Evolutionary conservation across 1,284 basidiomycete genomes (phyloP), one percentile per base, ranked within the genome.

Genomic region (Cystobasidium sp.): DNA sequence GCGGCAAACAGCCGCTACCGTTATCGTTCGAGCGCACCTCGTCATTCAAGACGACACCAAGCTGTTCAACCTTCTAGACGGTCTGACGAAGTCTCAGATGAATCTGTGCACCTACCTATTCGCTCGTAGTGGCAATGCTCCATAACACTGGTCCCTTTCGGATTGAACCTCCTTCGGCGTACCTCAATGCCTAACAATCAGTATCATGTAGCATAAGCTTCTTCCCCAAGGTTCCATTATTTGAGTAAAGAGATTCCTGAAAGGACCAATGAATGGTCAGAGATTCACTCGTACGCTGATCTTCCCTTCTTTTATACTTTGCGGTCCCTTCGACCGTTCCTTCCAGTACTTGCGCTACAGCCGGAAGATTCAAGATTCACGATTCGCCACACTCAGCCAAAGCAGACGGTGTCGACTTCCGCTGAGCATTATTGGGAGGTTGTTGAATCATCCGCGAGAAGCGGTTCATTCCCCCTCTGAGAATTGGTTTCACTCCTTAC

Each of bases 61-160:
- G 52, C 64, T 78, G 1, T 77, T 78, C 24, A 59, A 47, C n/a
- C 52, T 78, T 20, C 46, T 78, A 14, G 76, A 62, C 6, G 68
- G 70, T 22, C 65, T 78, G n/a, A 68, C 63, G 12, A 75, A 72
- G 41, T 53, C 75, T n/a, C 77, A 78, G 65, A 71, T 76, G 58
- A 68, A 75, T 16, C 69, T 78, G 18, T 74, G 77, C 24, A 78
- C 77, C 20, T 78, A 78, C 68, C 68, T 75, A 58, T 72, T 78
- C 37, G 73, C 75, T 31, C 68, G 62, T 7, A 51, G 14, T 51
- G 12, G 18, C 7, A 68, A 41, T 49, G 67, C 47, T 18, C 49
- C 55, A 41, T 68, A 20, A 68, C 16, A 47, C 53, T 68, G 6
- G 7, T 14, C 47, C 63, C 43, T 51, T 39, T 20, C 22, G 5